phyloP scores from a whole-genome alignment of 768 basidiomycete species.

The Boletales sp. region DNA sequence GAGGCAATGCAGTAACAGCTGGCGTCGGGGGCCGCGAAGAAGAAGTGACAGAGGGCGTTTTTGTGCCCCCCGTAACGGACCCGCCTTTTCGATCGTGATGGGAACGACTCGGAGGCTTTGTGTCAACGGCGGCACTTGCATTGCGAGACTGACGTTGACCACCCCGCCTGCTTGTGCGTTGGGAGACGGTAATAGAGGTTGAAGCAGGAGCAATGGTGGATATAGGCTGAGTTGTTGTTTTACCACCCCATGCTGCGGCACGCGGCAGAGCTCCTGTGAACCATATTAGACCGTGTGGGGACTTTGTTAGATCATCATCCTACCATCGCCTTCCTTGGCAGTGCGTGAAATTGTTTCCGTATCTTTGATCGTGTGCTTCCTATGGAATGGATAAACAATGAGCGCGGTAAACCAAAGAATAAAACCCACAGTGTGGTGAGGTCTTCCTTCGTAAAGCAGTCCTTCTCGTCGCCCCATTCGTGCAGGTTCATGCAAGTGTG shows the following conservation, averaged over 20 bases:
- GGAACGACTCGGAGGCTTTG: conserved; percentile 33
- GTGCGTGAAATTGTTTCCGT: conserved; percentile 66
- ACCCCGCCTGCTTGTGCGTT: conserved; percentile 43
- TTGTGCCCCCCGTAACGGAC: conserved; percentile 31
- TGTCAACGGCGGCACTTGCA: conserved; percentile 31
- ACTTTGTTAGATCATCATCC: conserved; percentile 4
- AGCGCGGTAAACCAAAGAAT: conserved; percentile 2
- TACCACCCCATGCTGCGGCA: conserved; percentile 60
- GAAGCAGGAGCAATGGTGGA: conserved; percentile 9
- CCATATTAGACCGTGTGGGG: conserved; percentile 4
- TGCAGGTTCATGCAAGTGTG: conserved; percentile 92
- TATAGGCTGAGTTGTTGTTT: conserved; percentile 26
- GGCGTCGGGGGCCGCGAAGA: conserved; percentile 61
- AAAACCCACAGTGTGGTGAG: conserved; percentile 77
- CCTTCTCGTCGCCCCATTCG: conserved; percentile 98
- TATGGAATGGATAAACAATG: conserved; percentile 25
- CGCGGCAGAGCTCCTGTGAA: conserved; percentile 55
- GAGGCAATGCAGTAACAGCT: conserved; percentile 33
- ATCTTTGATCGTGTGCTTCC: conserved; percentile 92
- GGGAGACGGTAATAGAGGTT: conserved; percentile 19
- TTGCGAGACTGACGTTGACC: conserved; percentile 48
- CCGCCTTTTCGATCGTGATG: conserved; percentile 44
- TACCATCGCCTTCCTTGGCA: conserved; percentile 60
- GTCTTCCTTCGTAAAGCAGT: conserved; percentile 97
- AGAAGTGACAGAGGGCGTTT: conserved; percentile 45